These are phyloP conservation scores for Phytophthora agathidicida DNA, from an alignment of 352 stramenopile genomes.

Conservation along the genomic window DNA sequence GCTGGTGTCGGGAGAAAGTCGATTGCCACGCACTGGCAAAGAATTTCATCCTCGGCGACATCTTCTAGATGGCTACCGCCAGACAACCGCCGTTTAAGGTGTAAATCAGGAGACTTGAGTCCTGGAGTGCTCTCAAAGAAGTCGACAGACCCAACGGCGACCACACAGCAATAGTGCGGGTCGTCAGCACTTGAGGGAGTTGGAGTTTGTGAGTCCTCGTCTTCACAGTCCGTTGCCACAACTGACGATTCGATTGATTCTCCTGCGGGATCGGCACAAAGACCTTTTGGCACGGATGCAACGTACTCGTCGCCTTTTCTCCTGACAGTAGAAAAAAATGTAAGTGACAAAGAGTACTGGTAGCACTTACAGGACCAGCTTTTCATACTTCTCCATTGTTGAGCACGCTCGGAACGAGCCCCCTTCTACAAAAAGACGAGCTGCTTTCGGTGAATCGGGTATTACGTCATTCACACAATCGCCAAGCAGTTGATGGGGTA, in stretches of 20 bases:
- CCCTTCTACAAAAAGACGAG: slow-evolving; percentile 2
- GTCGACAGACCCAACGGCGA: slow-evolving; percentile 28
- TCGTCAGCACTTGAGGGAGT: neutral
- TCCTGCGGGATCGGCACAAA: neutral
- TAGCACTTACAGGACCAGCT: neutral
- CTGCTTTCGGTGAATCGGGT: neutral
- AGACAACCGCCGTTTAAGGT: neutral
- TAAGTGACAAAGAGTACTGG: slow-evolving; percentile 5
- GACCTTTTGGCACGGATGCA: slow-evolving; percentile 9
- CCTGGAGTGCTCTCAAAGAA: slow-evolving; percentile 2
- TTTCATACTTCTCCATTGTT: slow-evolving; percentile 20
- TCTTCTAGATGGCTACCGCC: neutral
- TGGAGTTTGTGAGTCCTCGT: neutral
- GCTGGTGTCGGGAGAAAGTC: slow-evolving; percentile 64
- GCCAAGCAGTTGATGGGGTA: slow-evolving; percentile 31
- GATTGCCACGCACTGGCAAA: slow-evolving; percentile 58
- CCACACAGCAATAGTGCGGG: slow-evolving; percentile 37
- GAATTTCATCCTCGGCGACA: slow-evolving; percentile 31
- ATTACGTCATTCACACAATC: slow-evolving; percentile 7
- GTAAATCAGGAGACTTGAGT: neutral
- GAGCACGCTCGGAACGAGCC: slow-evolving; percentile 16
- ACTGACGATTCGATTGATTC: slow-evolving; percentile 20
- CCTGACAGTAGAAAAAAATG: slow-evolving; percentile 1
- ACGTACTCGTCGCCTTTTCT: slow-evolving; percentile 14
- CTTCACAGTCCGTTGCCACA: slow-evolving; percentile 26